phyloP scores from a whole-genome alignment of 805 yeast genomes.

The Wickerhamiella vanderwaltii region DNA sequence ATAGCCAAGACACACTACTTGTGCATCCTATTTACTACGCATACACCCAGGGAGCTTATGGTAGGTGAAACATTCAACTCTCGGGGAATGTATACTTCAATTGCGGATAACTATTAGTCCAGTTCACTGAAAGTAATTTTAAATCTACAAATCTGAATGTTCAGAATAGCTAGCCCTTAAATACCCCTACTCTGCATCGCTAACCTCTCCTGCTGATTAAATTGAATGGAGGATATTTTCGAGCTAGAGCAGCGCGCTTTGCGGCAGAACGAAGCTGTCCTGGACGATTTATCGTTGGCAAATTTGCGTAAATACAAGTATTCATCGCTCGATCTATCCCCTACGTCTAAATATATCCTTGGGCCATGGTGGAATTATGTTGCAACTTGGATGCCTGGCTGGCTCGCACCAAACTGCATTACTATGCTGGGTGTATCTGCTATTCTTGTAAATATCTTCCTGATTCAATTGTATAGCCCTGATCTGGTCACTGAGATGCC shows the following conservation, averaged over 20 bases:
- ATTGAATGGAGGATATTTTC: slow-evolving; percentile 15
- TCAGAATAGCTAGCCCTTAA: too few relatives aligned
- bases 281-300: slow-evolving; percentile 19
- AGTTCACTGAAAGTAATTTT: too few relatives aligned
- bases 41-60: too few relatives aligned
- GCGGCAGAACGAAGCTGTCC: slow-evolving; percentile 18
- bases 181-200: too few relatives aligned
- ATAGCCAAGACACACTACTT: too few relatives aligned
- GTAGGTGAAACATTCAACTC: too few relatives aligned
- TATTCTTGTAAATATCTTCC: slow-evolving; percentile 51
- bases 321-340: slow-evolving; percentile 60
- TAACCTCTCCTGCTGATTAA: too few relatives aligned
- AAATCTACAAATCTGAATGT: too few relatives aligned
- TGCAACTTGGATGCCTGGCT: slow-evolving; percentile 67
- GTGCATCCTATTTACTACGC: too few relatives aligned
- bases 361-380: slow-evolving; percentile 67
- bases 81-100: too few relatives aligned
- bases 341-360: slow-evolving; percentile 60
- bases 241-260: slow-evolving; percentile 22
- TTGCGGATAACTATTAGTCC: too few relatives aligned
- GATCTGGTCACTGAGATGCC: slow-evolving; percentile 49
- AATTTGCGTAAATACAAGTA: slow-evolving; percentile 22
- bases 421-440: slow-evolving; percentile 72
- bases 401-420: slow-evolving; percentile 91
- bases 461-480: slow-evolving; percentile 63